Conservation (phyloP, 768 basidiomycete species). For the Cytidiella melzeri region DNA sequence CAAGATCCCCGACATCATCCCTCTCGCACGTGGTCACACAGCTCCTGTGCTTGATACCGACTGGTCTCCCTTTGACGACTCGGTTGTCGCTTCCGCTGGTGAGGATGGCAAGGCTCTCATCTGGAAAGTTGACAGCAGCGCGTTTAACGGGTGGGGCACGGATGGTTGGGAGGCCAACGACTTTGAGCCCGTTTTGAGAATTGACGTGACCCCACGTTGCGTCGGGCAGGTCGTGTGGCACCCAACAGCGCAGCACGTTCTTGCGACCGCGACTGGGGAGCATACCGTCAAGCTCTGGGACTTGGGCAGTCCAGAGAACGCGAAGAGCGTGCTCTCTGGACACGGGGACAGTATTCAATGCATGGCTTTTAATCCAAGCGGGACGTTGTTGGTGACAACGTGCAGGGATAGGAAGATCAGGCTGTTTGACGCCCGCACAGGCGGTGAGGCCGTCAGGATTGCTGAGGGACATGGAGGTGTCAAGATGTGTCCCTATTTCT, state of each 20-base stretch:
- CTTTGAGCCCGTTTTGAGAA: slow-evolving; percentile 77
- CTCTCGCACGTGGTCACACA: slow-evolving; percentile 83
- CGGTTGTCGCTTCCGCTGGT: slow-evolving; percentile 82
- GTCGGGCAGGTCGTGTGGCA: slow-evolving; percentile 94
- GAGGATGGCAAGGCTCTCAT: slow-evolving; percentile 93
- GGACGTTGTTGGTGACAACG: slow-evolving; percentile 81
- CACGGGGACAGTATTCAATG: slow-evolving; percentile 89
- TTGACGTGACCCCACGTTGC: slow-evolving; percentile 79
- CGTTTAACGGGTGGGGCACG: slow-evolving; percentile 80
- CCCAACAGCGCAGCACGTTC: slow-evolving; percentile 80
- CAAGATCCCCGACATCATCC: slow-evolving; percentile 89
- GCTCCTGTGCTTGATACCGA: slow-evolving; percentile 89
- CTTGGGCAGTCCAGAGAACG: slow-evolving; percentile 63
- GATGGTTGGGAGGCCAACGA: slow-evolving; percentile 81
- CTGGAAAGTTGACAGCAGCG: slow-evolving; percentile 69
- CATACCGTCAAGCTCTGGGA: slow-evolving; percentile 91
- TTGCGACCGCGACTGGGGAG: slow-evolving; percentile 81
- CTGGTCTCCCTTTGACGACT: slow-evolving; percentile 94
- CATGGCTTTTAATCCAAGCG: slow-evolving; percentile 74
- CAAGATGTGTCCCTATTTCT: slow-evolving; percentile 37
- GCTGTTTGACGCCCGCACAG: slow-evolving; percentile 84
- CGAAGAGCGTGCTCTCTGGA: slow-evolving; percentile 56
- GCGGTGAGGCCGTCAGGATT: slow-evolving; percentile 74
- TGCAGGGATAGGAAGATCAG: slow-evolving; percentile 90
- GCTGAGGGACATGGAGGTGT: slow-evolving; percentile 89